Evolutionary conservation across 73 alveolate species (phyloP).

Genomic region (Paramecium sonneborni): DNA sequence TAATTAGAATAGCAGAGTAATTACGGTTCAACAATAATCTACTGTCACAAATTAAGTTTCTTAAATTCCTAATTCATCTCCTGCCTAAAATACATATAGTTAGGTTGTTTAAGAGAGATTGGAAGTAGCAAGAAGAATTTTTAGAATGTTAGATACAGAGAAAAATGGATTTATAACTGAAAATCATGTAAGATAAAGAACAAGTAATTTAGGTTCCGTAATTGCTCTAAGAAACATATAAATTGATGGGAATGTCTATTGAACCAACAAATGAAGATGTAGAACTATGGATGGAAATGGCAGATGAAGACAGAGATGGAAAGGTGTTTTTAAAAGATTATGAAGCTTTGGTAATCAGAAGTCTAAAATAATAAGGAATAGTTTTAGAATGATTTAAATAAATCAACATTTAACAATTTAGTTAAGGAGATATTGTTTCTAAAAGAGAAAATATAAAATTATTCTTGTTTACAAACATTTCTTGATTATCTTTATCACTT

Average conservation of each 20-base stretch:
- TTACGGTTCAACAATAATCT: neutral
- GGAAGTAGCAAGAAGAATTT: slow-evolving; percentile 47
- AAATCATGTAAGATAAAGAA: neutral
- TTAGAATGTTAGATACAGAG: slow-evolving; percentile 8
- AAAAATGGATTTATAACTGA: slow-evolving; percentile 18
- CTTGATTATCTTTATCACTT: too few species aligned
- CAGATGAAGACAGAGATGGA: slow-evolving; percentile 42
- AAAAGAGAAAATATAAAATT: too few species aligned
- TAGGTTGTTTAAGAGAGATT: slow-evolving; percentile 15
- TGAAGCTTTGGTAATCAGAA: neutral
- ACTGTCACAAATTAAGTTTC: neutral
- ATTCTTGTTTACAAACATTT: too few species aligned
- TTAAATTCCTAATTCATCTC: neutral
- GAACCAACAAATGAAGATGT: slow-evolving; percentile 46
- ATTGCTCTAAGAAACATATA: slow-evolving; percentile 19
- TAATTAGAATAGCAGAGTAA: neutral
- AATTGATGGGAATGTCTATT: slow-evolving; percentile 24
- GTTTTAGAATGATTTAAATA: neutral
- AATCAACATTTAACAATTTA: neutral
- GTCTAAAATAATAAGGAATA: slow-evolving; percentile 47
- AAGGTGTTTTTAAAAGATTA: slow-evolving; percentile 6
- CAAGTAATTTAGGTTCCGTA: neutral
- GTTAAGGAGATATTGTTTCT: neutral
- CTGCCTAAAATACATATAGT: neutral
- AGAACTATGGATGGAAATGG: slow-evolving; percentile 57